A percentile compares a stretch with the other conserved stretches of the same genome.
Evolutionary conservation across 2,329 filamentous ascomycete species (phyloP).

Genomic region (Pestalotiopsis sp.): DNA sequence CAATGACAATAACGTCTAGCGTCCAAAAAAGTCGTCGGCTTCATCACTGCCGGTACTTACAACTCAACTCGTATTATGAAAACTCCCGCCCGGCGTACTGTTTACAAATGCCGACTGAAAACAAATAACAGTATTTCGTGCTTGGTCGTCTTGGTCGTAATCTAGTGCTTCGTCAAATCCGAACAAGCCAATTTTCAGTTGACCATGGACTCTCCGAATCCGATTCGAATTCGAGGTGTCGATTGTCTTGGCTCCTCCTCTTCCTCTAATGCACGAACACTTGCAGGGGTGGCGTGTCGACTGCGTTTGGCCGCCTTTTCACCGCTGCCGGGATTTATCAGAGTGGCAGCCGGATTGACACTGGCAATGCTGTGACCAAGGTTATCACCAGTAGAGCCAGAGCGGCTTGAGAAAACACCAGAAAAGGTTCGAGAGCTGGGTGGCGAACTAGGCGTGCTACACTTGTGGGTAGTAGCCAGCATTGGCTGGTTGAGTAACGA

Average conservation of each 20-base stretch:
- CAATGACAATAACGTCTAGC: background rate
- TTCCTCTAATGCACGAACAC: conserved; percentile 48
- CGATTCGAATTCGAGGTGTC: conserved; percentile 33
- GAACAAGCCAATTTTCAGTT: background rate
- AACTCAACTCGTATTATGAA: background rate
- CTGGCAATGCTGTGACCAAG: conserved; percentile 35
- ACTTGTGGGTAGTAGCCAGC: conserved; percentile 32
- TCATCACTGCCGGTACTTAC: background rate
- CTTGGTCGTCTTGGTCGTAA: background rate
- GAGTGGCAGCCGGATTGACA: conserved; percentile 13
- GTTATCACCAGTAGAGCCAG: conserved; percentile 28
- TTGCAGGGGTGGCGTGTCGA: conserved; percentile 48
- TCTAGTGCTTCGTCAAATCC: background rate
- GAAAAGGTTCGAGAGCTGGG: conserved; percentile 31
- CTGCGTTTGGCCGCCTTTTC: conserved; percentile 48
- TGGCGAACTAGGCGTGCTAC: conserved; percentile 29
- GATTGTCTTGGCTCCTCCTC: conserved; percentile 46
- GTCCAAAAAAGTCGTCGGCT: background rate
- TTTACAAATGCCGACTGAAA: background rate
- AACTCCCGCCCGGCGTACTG: background rate
- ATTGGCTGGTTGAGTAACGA: conserved; percentile 52
- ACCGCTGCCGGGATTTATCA: conserved; percentile 6
- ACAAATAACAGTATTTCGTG: background rate
- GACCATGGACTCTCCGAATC: conserved; percentile 17
- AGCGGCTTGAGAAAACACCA: conserved; percentile 28